Base-by-base conservation (phyloP, 2,329 filamentous ascomycete species). In the Claviceps monticola region DNA sequence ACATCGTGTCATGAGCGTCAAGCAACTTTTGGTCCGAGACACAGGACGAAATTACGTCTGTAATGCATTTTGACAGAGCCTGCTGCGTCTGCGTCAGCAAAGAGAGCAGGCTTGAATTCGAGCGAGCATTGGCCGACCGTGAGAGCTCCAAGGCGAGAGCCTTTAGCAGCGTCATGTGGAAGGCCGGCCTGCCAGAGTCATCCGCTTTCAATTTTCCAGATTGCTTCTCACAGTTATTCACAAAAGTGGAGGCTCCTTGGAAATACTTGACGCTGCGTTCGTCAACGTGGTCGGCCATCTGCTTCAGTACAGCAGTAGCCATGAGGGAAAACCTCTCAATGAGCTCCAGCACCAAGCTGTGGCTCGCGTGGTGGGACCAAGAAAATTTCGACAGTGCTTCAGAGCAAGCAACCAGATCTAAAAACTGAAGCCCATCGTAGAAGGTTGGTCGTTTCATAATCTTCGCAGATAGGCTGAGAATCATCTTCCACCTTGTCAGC, bases 381-480 rank as follows among this genome's bases (percentile, higher is more conserved):
- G 58, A 59, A 21, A 66, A 42, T 38, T 51, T 55, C 8, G 64
- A 63, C 53, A 68, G 56, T 6, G 61, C 60, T 39, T 68, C 61
- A 1, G 68, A 68, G 8, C 67, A 55, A 5, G 62, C 60, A 2
- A 65, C 59, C 5, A 70, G 61, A 50, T 69, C 60, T 0, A 59
- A 56, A 48, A 72, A 78, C 1, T 54, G 59, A 64, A 78, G 70
- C 0, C 61, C 65, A 56, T 74, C 64, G 56, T 78, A 75, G 52
- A 76, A 76, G 0, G 74, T 76, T 0, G 75, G 69, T n/a, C 69
- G 67, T 5, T 63, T 60, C 70, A 78, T 75, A 23, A 78, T 61
- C 57, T 74, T 78, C 2, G 69, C 61, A 55, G 72, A 68, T 47
- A 80, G 57, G 19, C 69, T 67, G 6, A 79, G 61, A 5, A 74